Base-by-base conservation (phyloP, 805 yeast genomes). In the Saccharomycopsis synnaedendra region DNA sequence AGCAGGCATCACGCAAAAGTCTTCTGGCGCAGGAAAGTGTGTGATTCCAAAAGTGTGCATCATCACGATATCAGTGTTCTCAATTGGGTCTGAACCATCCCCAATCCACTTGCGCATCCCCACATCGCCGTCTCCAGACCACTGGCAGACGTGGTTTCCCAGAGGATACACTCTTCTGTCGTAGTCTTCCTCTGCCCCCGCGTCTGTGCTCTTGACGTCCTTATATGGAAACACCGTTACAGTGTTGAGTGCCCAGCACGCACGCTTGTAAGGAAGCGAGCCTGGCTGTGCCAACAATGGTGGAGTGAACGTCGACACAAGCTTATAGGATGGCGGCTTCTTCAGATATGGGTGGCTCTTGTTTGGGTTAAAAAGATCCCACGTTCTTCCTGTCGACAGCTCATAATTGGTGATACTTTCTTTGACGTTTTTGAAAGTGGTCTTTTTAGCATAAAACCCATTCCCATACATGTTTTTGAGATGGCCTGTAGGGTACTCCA, bases 21-120 rank as follows among this genome's bases (percentile, higher is more conserved):
- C 94, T 68, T 84, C 93, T 51, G 93, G 90, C 9, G 89, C 81
- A 51, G 94, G 94, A 76, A 83, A 80, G 63, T 84, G 94, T 34
- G 90, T 79, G 56, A 84, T 76, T 58, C 93, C 93, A 59, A 85
- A 84, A 32, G 90, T 84, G 65, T 84, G 89, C 79, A 78, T 85
- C 58, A 80, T 67, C 46, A 84, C 73, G 52, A 84, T 73, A 61
- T 85, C 93, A 38, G 85, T 79, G 67, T 80, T 72, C 55, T 76
- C 82, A 58, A 80, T 67, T 27, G 62, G 61, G 48, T 71, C 85
- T 5, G 64, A 44, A 50, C 82, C 83, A 56, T 80, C 79, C 47
- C 79, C 83, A 52, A 76, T 65, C 86, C 86, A 80, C 54, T 74
- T 71, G 64, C 78, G 73, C 77, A 78, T 77, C 59, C 85, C 85